Conservation (phyloP, 2,329 filamentous ascomycete genomes). For the Penicillium brevicompactum region DNA sequence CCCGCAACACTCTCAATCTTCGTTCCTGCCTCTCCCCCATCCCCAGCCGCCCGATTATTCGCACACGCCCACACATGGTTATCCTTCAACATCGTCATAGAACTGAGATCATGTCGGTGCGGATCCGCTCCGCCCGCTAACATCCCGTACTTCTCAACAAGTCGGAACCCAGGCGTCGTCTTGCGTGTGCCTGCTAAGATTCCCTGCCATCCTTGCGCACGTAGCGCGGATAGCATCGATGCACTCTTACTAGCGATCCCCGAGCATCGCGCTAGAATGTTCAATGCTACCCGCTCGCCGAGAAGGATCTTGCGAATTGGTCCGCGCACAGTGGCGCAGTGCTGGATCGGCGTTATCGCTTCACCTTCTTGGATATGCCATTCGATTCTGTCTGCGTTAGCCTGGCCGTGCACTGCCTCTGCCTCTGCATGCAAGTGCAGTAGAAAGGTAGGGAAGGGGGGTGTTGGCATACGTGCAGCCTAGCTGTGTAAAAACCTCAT, state of each 20-base stretch:
- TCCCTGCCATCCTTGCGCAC: conserved; percentile 71
- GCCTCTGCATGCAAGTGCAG: too few species aligned
- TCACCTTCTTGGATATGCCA: conserved; percentile 83
- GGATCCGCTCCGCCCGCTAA: conserved; percentile 88
- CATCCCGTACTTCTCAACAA: conserved; percentile 99
- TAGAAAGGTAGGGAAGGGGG: too few species aligned
- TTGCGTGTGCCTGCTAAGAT: conserved; percentile 93
- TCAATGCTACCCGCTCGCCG: conserved; percentile 91
- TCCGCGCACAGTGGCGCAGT: conserved; percentile 80
- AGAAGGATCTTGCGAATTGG: conserved; percentile 81
- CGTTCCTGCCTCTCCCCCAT: conserved; percentile 18
- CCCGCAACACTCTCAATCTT: conserved; percentile 42
- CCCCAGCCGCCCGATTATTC: conserved; percentile 35
- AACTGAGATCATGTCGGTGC: conserved; percentile 85
- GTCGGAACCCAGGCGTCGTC: conserved; percentile 90
- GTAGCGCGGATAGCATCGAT: conserved; percentile 54
- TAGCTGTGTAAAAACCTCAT: conserved; percentile 87
- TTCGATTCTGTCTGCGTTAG: conserved; percentile 59
- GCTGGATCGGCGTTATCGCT: conserved; percentile 63
- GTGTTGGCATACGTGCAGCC: conserved; percentile 67
- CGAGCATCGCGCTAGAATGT: conserved; percentile 85
- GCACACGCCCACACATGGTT: conserved; percentile 95
- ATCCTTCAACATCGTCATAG: conserved; percentile 99
- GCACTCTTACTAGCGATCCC: conserved; percentile 73
- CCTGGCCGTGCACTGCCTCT: not conserved